Evolutionary conservation across 2,329 filamentous ascomycete species (phyloP).

Genomic region (Grosmannia serpens): DNA sequence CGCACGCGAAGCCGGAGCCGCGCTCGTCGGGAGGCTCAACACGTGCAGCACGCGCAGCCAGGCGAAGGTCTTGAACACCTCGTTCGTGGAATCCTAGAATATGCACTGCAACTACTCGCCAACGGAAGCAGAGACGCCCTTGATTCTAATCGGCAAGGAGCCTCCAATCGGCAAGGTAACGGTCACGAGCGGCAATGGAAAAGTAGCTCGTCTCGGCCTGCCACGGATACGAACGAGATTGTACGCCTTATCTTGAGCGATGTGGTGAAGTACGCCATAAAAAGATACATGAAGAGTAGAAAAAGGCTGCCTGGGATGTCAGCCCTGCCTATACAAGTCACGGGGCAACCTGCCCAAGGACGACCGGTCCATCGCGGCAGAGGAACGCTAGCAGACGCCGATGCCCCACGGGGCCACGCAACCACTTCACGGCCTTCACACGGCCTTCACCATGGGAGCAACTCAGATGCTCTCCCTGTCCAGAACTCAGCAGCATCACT

Average conservation of each 20-base stretch:
- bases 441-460: no score
- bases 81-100: not conserved
- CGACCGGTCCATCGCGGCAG: not conserved
- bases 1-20: not conserved
- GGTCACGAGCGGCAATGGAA: not conserved
- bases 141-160: no score
- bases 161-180: not conserved
- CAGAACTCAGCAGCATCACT: not conserved
- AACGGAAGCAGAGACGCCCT: not conserved
- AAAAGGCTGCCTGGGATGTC: not conserved
- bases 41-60: not conserved
- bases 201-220: not conserved
- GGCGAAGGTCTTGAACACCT: not conserved
- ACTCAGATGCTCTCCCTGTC: not conserved
- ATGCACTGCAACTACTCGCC: not conserved
- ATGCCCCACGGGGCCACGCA: no score
- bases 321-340: no score
- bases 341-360: not conserved
- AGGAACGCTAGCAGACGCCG: no score
- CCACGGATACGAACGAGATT: not conserved
- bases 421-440: no score
- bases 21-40: not conserved
- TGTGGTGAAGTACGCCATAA: not conserved
- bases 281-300: not conserved
- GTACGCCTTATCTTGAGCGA: not conserved